Conservation (phyloP, 352 stramenopile species). For the Blastocystis sp. region DNA sequence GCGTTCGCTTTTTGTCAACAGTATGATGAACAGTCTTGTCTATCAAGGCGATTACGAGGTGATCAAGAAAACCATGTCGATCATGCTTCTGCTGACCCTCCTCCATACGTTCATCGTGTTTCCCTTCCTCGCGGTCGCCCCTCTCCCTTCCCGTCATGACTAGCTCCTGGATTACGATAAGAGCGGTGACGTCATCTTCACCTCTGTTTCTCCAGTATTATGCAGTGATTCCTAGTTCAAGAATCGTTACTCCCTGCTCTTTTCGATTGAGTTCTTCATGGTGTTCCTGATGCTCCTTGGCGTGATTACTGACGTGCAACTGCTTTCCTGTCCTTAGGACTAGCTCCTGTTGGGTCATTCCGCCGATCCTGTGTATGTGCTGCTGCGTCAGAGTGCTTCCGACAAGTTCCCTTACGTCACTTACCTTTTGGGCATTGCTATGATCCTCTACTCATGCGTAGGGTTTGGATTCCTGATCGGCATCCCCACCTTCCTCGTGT, state of each 20-base stretch:
- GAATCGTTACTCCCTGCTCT: conserved; percentile 29
- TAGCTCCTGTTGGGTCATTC: conserved; percentile 1
- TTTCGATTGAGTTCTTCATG: conserved; percentile 14
- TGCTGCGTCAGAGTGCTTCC: neutral
- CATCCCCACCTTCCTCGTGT: conserved; percentile 34
- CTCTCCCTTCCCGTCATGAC: neutral
- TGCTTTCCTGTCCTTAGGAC: neutral
- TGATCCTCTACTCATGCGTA: neutral
- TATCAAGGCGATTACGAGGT: conserved; percentile 48
- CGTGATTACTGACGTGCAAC: conserved; percentile 17
- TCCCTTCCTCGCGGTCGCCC: conserved; percentile 10
- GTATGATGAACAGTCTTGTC: conserved; percentile 26
- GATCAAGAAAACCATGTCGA: conserved; percentile 39
- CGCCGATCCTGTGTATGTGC: neutral
- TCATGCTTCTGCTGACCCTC: conserved; percentile 34
- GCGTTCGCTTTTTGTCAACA: neutral
- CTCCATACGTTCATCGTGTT: conserved; percentile 39
- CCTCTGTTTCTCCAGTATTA: neutral
- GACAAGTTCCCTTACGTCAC: conserved; percentile 10
- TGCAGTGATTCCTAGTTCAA: conserved; percentile 42
- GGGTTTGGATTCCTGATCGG: conserved; percentile 27
- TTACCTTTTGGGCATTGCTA: neutral
- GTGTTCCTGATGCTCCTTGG: neutral
- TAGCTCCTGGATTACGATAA: conserved; percentile 53
- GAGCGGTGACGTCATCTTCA: conserved; percentile 35